Evolutionary conservation across 2,329 filamentous ascomycete species (phyloP).

Genomic region (Leptographium wingfieldii): DNA sequence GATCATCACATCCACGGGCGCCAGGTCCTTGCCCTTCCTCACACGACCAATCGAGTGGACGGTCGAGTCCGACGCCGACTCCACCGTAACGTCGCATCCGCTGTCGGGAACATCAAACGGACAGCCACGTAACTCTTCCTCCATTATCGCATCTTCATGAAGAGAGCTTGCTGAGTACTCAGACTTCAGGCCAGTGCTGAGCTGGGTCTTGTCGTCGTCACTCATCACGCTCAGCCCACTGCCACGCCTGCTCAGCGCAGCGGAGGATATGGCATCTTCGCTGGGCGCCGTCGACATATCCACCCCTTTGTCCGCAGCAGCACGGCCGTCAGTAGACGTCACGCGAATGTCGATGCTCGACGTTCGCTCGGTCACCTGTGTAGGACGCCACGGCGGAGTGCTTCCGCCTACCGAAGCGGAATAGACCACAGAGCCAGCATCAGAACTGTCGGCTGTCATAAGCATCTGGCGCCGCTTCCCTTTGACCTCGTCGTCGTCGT

Average conservation of each 20-base stretch:
- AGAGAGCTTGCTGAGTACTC: conserved; percentile 37
- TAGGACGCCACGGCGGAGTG: not conserved
- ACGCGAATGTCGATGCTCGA: conserved; percentile 14
- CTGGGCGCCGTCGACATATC: conserved; percentile 3
- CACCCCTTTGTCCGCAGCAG: not conserved
- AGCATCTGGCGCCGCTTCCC: not conserved
- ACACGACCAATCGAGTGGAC: conserved; percentile 32
- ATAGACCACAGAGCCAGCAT: not conserved
- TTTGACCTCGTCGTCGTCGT: conserved; percentile 13
- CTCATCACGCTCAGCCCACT: conserved; percentile 35
- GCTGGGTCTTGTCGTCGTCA: conserved; percentile 24
- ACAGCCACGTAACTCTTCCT: conserved; percentile 26
- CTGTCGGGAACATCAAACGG: conserved; percentile 14
- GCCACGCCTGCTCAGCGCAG: conserved; percentile 27
- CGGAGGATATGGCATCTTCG: conserved; percentile 12
- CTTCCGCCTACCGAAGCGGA: not conserved
- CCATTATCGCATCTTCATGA: conserved; percentile 37
- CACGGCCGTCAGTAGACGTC: conserved; percentile 7
- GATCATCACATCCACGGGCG: conserved; percentile 42
- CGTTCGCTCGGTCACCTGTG: conserved; percentile 1
- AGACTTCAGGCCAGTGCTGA: conserved; percentile 29
- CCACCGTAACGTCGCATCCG: conserved; percentile 11
- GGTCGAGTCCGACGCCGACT: conserved; percentile 27
- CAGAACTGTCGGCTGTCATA: not conserved
- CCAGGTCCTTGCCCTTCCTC: conserved; percentile 30